Conservation (phyloP, 768 basidiomycete genomes). For the Lactarius psammicola region DNA sequence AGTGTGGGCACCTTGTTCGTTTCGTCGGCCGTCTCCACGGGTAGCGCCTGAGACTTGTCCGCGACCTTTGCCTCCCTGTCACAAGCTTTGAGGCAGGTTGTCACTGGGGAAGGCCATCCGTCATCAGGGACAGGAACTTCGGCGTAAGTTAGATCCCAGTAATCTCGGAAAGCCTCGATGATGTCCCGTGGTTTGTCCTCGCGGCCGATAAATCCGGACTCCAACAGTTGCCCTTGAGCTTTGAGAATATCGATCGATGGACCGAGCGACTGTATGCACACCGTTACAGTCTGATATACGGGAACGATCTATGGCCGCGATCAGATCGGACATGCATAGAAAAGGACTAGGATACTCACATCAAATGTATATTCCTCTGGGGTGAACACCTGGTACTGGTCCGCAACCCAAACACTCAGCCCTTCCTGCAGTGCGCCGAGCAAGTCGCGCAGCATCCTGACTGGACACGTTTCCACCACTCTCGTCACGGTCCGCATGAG, state of each 20-base stretch:
- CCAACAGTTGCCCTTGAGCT: slow-evolving; percentile 50
- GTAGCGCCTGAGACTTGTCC: slow-evolving; percentile 14
- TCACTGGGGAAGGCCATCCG: slow-evolving; percentile 56
- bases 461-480: slow-evolving; percentile 56
- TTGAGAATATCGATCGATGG: slow-evolving; percentile 42
- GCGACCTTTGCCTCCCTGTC: slow-evolving; percentile 19
- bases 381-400: slow-evolving; percentile 51
- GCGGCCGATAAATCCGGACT: slow-evolving; percentile 56
- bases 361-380: slow-evolving; percentile 58
- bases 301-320: slow-evolving; percentile 50
- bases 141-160: slow-evolving; percentile 57
- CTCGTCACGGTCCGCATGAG: slow-evolving; percentile 54
- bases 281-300: slow-evolving; percentile 58
- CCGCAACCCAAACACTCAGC: slow-evolving; percentile 59
- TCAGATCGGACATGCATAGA: slow-evolving; percentile 16
- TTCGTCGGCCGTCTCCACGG: not conserved
- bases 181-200: slow-evolving; percentile 45
- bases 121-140: slow-evolving; percentile 40
- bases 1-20: not conserved
- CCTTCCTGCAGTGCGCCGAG: slow-evolving; percentile 55
- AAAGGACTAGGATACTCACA: slow-evolving; percentile 39
- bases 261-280: slow-evolving; percentile 51
- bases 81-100: slow-evolving; percentile 35
- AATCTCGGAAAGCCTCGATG: slow-evolving; percentile 54
- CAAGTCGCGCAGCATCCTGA: slow-evolving; percentile 44